phyloP scores from a whole-genome alignment of 2,329 filamentous ascomycete species.

The Ophiocordyceps sinensis region DNA sequence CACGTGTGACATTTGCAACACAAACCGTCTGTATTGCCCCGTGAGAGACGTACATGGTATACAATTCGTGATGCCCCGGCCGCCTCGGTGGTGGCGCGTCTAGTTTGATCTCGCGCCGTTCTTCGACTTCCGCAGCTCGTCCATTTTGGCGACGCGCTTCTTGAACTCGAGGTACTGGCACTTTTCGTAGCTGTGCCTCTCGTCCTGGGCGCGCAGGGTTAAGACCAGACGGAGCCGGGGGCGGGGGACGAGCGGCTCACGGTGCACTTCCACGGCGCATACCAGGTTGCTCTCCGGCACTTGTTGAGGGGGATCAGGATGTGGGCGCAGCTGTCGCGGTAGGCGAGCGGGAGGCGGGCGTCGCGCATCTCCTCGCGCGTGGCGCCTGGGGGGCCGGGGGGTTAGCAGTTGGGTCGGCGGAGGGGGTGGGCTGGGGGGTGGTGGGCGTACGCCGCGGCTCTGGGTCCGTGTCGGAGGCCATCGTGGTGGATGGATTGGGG shows the following conservation, averaged over 20 bases:
- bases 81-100: conserved; percentile 3
- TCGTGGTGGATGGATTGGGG: conserved; percentile 16
- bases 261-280: conserved; percentile 95
- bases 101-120: conserved; percentile 75
- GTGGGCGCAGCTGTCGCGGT: conserved; percentile 91
- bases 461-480: conserved; percentile 21
- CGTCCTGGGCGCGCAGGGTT: conserved; percentile 43
- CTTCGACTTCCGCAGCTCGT: conserved; percentile 82
- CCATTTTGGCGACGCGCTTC: conserved; percentile 96
- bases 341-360: conserved; percentile 72
- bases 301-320: conserved; percentile 91
- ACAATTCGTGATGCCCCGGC: not conserved
- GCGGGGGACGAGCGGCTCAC: conserved; percentile 39
- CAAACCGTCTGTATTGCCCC: not conserved
- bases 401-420: not conserved
- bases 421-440: not conserved
- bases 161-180: conserved; percentile 99
- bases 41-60: not conserved
- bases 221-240: not conserved
- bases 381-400: conserved; percentile 39
- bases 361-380: conserved; percentile 89
- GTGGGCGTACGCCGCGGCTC: conserved; percentile 22
- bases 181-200: conserved; percentile 96
- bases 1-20: no score
- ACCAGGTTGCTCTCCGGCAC: conserved; percentile 84